Evolutionary conservation across 805 yeast genomes (phyloP), one percentile per base, ranked within the genome.

Genomic region (Kodamaea jinghongensis): DNA sequence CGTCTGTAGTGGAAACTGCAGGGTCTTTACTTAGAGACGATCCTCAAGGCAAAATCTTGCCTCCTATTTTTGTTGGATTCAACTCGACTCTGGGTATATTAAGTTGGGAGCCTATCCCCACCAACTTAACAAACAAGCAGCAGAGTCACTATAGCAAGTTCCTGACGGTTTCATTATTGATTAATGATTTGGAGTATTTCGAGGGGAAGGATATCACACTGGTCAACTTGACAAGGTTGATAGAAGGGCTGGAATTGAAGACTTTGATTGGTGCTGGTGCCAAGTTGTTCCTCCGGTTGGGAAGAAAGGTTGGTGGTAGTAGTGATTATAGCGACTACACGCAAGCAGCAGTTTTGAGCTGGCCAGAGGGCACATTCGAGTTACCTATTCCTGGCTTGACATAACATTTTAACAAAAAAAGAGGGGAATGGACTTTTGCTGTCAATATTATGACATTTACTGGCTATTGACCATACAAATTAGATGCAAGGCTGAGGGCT

Each of bases 1-100:
- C 95, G 2, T 81, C 96, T 10, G 79, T 91, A 41, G 79, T 86
- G 1, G 96, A 91, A 54, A 86, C 96, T 0, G 75, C 75, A 17
- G 63, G 71, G 4, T 73, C 86, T 2, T 58, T 90, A 31, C 58
- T 79, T 41, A 69, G 97, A 48, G 84, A 84, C 13, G 96, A 86
- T 50, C 90, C 95, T 0, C 74, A 78, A 32, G 79, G 79, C 0
- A 58, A 52, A 28, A 52, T 73, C 17, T 48, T 62, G 11, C 85
- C 87, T 4, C 88, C 88, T 0, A 39, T 38, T 2, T 65, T 79
- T 28, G 44, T 52, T 1, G 67, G 66, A 0, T 67, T 53, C 46
- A 51, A 65, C 32, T 36, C 36, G 3, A 35, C 49, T 1, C 51
- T 64, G 5, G 69, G 67, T 3, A 41, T 62, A 7, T 41, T 76